These are phyloP conservation scores for Solanum lignicaule DNA, from an alignment of 257 asterid genomes.

Conservation along the genomic window DNA sequence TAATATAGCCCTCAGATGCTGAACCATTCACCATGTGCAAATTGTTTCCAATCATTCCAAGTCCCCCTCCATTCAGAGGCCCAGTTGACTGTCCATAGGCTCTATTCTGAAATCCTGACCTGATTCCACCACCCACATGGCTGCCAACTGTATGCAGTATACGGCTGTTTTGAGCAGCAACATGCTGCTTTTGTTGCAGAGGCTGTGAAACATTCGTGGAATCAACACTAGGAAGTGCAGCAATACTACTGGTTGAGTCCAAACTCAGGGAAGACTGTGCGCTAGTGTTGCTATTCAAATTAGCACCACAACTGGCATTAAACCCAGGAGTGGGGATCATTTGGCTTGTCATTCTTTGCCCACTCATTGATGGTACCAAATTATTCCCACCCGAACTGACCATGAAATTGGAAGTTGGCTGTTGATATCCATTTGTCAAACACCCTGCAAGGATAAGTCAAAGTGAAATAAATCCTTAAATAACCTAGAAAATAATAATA, in stretches of 20 bases:
- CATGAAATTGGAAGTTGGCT: conserved; percentile 43
- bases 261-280: conserved; percentile 42
- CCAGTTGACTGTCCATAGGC: conserved; percentile 63
- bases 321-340: conserved; percentile 98
- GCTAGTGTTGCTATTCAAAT: conserved; percentile 26
- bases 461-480: conserved; percentile 3
- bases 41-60: conserved; percentile 54
- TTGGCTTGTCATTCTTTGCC: conserved; percentile 71
- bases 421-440: conserved; percentile 62
- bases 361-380: conserved; percentile 50
- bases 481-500: conserved; percentile 9
- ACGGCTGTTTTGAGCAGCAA: conserved; percentile 74
- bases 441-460: conserved; percentile 46
- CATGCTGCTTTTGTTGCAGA: conserved; percentile 65
- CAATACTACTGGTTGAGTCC: conserved; percentile 44
- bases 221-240: conserved; percentile 51
- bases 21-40: conserved; percentile 40
- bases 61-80: conserved; percentile 44
- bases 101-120: conserved; percentile 69
- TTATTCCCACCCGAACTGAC: conserved; percentile 51
- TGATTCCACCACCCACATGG: conserved; percentile 75
- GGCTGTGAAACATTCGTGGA: conserved; percentile 52
- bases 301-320: conserved; percentile 25
- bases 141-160: conserved; percentile 73
- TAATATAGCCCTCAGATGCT: conserved; percentile 42